These are phyloP conservation scores for Cryptococcus maquisensis DNA, from an alignment of 1,284 basidiomycete genomes.

Conservation along the genomic window DNA sequence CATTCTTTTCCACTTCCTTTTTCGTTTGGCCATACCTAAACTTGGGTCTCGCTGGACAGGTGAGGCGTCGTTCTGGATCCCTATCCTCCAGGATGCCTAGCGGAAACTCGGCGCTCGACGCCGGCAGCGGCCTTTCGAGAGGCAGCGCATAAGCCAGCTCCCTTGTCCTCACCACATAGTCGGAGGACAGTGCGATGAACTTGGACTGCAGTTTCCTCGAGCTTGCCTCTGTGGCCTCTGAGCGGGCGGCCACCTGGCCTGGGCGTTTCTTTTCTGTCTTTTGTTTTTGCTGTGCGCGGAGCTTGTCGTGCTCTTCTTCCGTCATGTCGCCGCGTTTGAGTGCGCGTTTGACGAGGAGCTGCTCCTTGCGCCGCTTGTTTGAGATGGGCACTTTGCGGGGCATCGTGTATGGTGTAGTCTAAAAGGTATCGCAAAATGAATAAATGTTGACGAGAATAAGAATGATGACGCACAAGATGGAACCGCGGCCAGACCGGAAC, in stretches of 20 bases:
- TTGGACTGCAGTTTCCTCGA: conserved; percentile 59
- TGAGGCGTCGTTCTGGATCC: conserved; percentile 41
- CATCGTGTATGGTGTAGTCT: conserved; percentile 11
- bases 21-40: conserved; percentile 80
- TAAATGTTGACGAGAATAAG: background rate
- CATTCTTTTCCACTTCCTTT: conserved; percentile 78
- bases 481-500: too few relatives aligned
- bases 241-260: conserved; percentile 2
- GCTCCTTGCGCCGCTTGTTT: conserved; percentile 63
- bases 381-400: conserved; percentile 48
- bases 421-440: background rate
- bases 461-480: background rate
- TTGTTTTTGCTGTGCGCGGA: conserved; percentile 5
- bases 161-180: conserved; percentile 63
- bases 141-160: conserved; percentile 55
- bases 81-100: conserved; percentile 22
- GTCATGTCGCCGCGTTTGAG: conserved; percentile 67
- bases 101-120: conserved; percentile 52
- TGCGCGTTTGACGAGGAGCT: conserved; percentile 70
- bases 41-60: conserved; percentile 69
- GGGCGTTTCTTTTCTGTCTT: conserved; percentile 14
- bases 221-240: conserved; percentile 1
- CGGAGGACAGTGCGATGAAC: conserved; percentile 62
- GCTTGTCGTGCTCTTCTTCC: conserved; percentile 21
- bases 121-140: conserved; percentile 60